Evolutionary conservation across 257 asterid species (phyloP), one percentile per base, ranked within the genome.

Genomic region (Anisodus acutangulus): DNA sequence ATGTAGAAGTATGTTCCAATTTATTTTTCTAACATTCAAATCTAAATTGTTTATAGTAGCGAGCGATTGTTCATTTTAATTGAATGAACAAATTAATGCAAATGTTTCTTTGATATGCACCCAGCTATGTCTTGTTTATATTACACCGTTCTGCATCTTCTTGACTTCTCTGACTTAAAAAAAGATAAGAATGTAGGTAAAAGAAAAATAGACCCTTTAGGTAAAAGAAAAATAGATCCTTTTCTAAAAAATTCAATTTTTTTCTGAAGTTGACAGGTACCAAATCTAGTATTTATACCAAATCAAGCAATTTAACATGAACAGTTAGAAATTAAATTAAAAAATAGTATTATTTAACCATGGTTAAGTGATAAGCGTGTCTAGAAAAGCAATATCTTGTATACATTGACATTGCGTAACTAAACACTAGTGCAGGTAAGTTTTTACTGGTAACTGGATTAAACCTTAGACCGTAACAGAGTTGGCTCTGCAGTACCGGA

Each of bases 71-170:
- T 51, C 81, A 51, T 22, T 51, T 41, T 11, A 72, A 11, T 3
- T 26, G 47, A 51, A 51, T 76, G 81, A 51, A 12, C 81, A 22
- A 22, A 69, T 16, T 41, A 69, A 31, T 78, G 82, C 16, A 78
- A 31, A 51, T 78, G 0, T 8, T 53, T 26, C 54, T 78, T 78
- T 78, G 66, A 78, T 53, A 78, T 78, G 49, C 26, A 78, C 13
- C 45, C 12, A 53, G 3, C 19, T 51, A 6, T 26, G 10, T 6
- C 26, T 51, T 76, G 45, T 51, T 76, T 74, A 49, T 71, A 9
- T 71, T 71, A n/a, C 39, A 45, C 41, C 58, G 4, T 71, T 6
- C 45, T 4, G 6, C 45, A 41, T 3, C 5, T 41, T 41, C 45
- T 41, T 41, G 45, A 41, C 45, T 41, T 41, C 45, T 31, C 1